phyloP scores from a whole-genome alignment of 108 stramenopile species.

The Discostella stelligeroides region DNA sequence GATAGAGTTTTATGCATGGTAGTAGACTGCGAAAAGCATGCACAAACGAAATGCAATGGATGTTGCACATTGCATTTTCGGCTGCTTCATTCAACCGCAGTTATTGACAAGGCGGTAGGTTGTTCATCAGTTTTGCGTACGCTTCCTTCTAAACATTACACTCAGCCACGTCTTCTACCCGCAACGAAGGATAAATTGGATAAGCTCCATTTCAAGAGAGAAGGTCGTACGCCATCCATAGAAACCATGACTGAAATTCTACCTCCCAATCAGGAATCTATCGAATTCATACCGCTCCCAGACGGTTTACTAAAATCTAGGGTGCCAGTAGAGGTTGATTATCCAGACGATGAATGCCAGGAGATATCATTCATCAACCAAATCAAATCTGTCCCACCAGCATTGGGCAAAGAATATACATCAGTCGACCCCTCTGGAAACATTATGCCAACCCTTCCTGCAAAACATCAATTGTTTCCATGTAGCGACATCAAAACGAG shows the following conservation, averaged over 20 bases:
- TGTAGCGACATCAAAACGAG: background rate
- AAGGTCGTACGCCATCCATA: no score
- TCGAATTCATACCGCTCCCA: no score
- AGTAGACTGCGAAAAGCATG: constrained; percentile 18
- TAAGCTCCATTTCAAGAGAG: background rate
- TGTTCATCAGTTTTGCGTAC: no score
- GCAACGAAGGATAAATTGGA: background rate
- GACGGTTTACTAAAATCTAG: no score
- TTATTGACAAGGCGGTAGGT: constrained; percentile 3
- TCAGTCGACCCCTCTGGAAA: background rate
- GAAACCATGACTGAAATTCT: constrained; percentile 17
- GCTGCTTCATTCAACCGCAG: constrained; percentile 7
- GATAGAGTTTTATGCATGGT: constrained; percentile 29
- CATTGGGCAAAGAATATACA: no score
- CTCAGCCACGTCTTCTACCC: background rate
- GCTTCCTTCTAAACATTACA: background rate
- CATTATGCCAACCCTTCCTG: background rate
- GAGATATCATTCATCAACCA: background rate
- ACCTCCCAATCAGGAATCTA: constrained; percentile 18
- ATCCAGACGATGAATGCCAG: background rate
- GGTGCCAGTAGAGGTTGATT: background rate
- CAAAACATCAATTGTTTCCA: background rate
- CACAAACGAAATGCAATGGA: constrained; percentile 23
- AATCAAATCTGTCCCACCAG: no score
- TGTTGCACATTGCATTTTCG: constrained; percentile 26